Evolutionary conservation across 768 basidiomycete genomes (phyloP).

Genomic region (Leucogyrophana mollusca): DNA sequence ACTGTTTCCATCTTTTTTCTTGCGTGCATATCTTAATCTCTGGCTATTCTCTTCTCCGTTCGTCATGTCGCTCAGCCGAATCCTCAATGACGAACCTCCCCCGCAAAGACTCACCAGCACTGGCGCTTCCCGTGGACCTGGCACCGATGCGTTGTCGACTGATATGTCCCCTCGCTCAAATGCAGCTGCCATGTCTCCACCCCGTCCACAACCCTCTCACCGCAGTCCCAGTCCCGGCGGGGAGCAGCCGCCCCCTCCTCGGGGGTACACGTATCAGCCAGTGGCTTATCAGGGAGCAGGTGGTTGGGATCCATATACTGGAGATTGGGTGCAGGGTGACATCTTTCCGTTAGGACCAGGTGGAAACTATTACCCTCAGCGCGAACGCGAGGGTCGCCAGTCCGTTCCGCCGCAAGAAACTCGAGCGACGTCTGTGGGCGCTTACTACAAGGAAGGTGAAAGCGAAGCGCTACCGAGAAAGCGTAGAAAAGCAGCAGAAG

Average conservation of each 20-base stretch:
- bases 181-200: constrained; percentile 17
- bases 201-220: constrained; percentile 20
- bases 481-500: constrained; percentile 43
- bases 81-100: constrained; percentile 73
- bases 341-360: constrained; percentile 36
- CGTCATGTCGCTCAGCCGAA: constrained; percentile 74
- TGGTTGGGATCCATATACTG: constrained; percentile 38
- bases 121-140: constrained; percentile 15
- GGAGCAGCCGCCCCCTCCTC: constrained; percentile 31
- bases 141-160: constrained; percentile 17
- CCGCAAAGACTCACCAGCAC: constrained; percentile 30
- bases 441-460: constrained; percentile 31
- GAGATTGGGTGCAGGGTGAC: constrained; percentile 37
- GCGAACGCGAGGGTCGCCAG: constrained; percentile 13
- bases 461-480: constrained; percentile 41
- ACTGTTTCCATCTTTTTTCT: constrained; percentile 9
- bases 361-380: constrained; percentile 34
- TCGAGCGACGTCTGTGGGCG: constrained; percentile 15
- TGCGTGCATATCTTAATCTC: constrained; percentile 5
- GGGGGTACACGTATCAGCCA: constrained; percentile 37
- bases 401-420: constrained; percentile 16
- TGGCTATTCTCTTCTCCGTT: constrained; percentile 5
- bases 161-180: constrained; percentile 22
- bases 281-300: constrained; percentile 36
- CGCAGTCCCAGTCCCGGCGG: constrained; percentile 25